Conservation (phyloP, 176 grass and related monocot genomes). For the Ampelocalamus luodianensis region DNA sequence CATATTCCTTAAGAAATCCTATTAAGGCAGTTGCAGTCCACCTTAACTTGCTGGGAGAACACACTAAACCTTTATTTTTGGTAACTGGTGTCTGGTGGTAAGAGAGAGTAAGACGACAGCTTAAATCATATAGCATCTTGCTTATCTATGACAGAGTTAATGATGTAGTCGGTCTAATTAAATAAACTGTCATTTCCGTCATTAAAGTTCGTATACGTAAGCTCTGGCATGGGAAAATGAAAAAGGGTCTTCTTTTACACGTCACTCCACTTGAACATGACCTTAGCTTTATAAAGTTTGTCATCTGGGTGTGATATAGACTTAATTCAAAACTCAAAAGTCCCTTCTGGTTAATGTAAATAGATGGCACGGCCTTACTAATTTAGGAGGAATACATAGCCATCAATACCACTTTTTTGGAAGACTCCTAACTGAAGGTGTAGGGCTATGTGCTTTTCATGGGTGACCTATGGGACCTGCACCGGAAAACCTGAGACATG, state of each 20-base stretch:
- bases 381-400: conserved; percentile 30
- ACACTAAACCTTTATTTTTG: conserved; percentile 11
- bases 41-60: conserved; percentile 19
- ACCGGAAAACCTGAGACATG: not conserved
- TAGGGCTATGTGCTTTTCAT: conserved; percentile 27
- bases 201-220: conserved; percentile 25
- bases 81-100: not conserved
- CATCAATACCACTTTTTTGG: conserved; percentile 1
- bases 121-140: conserved; percentile 22
- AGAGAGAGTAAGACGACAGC: conserved; percentile 4
- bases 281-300: conserved; percentile 1
- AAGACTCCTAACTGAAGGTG: conserved; percentile 8
- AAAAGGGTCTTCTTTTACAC: conserved; percentile 10
- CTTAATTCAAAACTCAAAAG: not conserved
- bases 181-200: conserved; percentile 19
- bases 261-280: not conserved
- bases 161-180: conserved; percentile 4
- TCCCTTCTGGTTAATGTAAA: conserved; percentile 26
- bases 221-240: not conserved
- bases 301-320: conserved; percentile 26
- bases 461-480: conserved; percentile 1
- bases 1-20: conserved; percentile 7
- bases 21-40: conserved; percentile 20
- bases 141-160: conserved; percentile 10
- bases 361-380: not conserved